Percentiles rank a stretch among this genome's conserved stretches.
Conservation (phyloP, 495 filamentous ascomycete genomes). For the Pseudomonodictys pantanalensis region DNA sequence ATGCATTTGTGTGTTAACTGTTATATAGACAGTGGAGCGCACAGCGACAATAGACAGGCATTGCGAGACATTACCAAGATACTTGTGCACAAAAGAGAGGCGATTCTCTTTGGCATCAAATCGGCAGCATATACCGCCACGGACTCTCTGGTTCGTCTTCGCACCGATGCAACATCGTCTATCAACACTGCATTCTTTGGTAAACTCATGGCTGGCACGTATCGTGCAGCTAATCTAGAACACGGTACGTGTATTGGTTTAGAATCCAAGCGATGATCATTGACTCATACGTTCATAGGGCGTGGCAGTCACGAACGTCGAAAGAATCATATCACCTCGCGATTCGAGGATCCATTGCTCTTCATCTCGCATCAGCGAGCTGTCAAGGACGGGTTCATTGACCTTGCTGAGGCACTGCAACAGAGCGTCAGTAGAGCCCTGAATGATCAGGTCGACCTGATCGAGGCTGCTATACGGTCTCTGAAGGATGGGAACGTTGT, state of each 20-base stretch:
- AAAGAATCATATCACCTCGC: slow-evolving; percentile 38
- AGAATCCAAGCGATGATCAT: no score
- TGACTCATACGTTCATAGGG: slow-evolving; percentile 25
- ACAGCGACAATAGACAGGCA: background rate
- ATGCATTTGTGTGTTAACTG: no score
- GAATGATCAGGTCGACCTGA: slow-evolving; percentile 25
- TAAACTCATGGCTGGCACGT: slow-evolving; percentile 36
- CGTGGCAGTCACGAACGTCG: slow-evolving; percentile 34
- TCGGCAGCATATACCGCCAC: background rate
- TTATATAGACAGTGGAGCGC: background rate
- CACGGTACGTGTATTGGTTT: slow-evolving; percentile 2
- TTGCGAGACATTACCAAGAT: background rate
- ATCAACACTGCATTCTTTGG: slow-evolving; percentile 42
- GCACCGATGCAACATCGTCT: slow-evolving; percentile 38
- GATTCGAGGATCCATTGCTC: slow-evolving; percentile 19
- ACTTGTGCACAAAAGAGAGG: background rate
- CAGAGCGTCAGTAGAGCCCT: slow-evolving; percentile 22
- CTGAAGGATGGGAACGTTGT: slow-evolving; percentile 39
- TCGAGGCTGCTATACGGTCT: slow-evolving; percentile 37
- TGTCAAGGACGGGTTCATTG: slow-evolving; percentile 29
- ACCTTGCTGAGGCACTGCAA: slow-evolving; percentile 29
- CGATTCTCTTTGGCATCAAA: slow-evolving; percentile 5
- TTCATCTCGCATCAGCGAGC: slow-evolving; percentile 32
- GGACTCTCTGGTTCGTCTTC: slow-evolving; percentile 16
- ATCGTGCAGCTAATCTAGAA: background rate